These are phyloP conservation scores for Sporobolus alterniflorus DNA, from an alignment of 202 grass and related monocot genomes.

Conservation along the genomic window DNA sequence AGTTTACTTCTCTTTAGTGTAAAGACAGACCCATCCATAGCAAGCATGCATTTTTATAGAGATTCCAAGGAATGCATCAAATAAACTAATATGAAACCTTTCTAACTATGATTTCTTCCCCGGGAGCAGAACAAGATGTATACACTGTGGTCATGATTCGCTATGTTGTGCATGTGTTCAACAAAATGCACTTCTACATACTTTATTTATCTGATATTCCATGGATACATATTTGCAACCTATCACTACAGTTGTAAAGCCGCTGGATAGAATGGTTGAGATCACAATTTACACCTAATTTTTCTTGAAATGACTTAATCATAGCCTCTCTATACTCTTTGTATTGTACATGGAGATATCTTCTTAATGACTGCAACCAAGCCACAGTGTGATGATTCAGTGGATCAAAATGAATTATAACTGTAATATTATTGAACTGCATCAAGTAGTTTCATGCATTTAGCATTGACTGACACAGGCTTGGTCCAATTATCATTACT, in stretches of 20 bases:
- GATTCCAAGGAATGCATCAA: conserved; percentile 8
- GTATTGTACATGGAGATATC: not conserved
- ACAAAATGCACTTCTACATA: not conserved
- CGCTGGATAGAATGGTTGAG: too few species aligned
- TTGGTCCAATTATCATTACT: not conserved
- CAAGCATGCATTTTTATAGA: not conserved
- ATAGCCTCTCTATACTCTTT: not conserved
- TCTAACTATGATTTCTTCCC: not conserved
- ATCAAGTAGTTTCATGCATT: not conserved
- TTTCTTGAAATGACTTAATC: conserved; percentile 14
- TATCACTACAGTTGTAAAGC: too few species aligned
- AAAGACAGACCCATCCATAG: conserved; percentile 1
- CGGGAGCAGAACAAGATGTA: not conserved
- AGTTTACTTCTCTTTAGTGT: conserved; percentile 39
- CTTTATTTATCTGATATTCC: too few species aligned
- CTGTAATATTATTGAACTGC: not conserved
- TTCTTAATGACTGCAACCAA: conserved; percentile 11
- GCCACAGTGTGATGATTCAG: not conserved
- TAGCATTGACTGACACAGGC: not conserved
- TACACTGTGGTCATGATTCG: not conserved
- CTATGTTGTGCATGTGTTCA: not conserved
- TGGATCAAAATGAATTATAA: not conserved
- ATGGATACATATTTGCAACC: too few species aligned
- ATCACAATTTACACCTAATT: not conserved
- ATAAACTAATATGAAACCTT: conserved; percentile 7